Evolutionary conservation across 345 rosid species (phyloP).

Genomic region (thale cress (Arabidopsis thaliana)): TAIR10.1 NC_003074.8:18581501-18582000

Average conservation of each 20-base stretch:
- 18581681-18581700: slow-evolving; percentile 82
- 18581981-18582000: slow-evolving; percentile 63
- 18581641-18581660: slow-evolving; percentile 12
- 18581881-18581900: slow-evolving; percentile 16
- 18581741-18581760: neutral
- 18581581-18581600: slow-evolving; percentile 8
- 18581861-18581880: slow-evolving; percentile 85
- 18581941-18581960: slow-evolving; percentile 42
- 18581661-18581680: slow-evolving; percentile 62
- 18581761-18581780: neutral
- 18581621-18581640: neutral
- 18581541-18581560: slow-evolving; percentile 88
- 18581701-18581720: slow-evolving; percentile 79
- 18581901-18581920: slow-evolving; percentile 15
- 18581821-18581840: slow-evolving; percentile 98
- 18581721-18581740: slow-evolving; percentile 43
- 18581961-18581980: slow-evolving; percentile 80
- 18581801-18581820: slow-evolving; percentile 78
- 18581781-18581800: slow-evolving; percentile 56
- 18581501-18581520: slow-evolving; percentile 94
- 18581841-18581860: slow-evolving; percentile 85
- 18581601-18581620: slow-evolving; percentile 5
- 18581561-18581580: slow-evolving; percentile 80
- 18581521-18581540: slow-evolving; percentile 93
- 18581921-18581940: slow-evolving; percentile 22